A percentile compares a stretch with the other conserved stretches of the same genome.
Conservation (phyloP, 1,284 basidiomycete genomes). For the Microbotryum violaceum region DNA sequence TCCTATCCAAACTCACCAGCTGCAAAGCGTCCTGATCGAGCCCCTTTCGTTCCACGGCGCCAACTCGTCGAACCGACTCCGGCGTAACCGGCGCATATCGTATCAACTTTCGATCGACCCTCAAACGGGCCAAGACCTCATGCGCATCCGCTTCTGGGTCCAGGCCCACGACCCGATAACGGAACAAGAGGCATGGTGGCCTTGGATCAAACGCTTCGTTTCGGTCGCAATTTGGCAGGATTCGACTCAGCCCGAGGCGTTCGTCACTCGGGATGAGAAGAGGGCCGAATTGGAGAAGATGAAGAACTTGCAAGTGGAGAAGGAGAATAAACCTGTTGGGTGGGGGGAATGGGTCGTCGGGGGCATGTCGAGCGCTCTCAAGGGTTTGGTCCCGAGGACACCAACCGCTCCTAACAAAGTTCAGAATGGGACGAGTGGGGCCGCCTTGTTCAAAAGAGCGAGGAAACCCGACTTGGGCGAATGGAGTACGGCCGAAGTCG, state of each 20-base stretch:
- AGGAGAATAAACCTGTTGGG: background rate
- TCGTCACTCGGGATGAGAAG: background rate
- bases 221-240: slow-evolving; percentile 27
- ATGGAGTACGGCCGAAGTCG: slow-evolving; percentile 22
- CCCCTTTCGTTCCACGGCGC: slow-evolving; percentile 27
- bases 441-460: slow-evolving; percentile 16
- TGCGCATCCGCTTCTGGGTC: slow-evolving; percentile 27
- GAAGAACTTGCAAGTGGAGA: background rate
- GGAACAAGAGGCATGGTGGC: slow-evolving; percentile 12
- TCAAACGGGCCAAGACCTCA: slow-evolving; percentile 14
- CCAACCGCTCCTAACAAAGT: slow-evolving; percentile 1
- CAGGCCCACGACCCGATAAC: slow-evolving; percentile 6
- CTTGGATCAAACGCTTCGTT: slow-evolving; percentile 25
- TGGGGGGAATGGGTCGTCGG: slow-evolving; percentile 10
- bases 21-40: slow-evolving; percentile 15
- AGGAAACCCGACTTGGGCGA: slow-evolving; percentile 28
- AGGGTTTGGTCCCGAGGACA: slow-evolving; percentile 10
- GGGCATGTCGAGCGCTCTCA: slow-evolving; percentile 6
- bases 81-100: slow-evolving; percentile 21
- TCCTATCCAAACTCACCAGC: background rate
- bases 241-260: slow-evolving; percentile 7
- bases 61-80: slow-evolving; percentile 8
- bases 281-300: background rate
- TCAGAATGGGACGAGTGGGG: background rate
- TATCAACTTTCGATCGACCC: slow-evolving; percentile 18